Evolutionary conservation across 257 asterid species (phyloP).

Genomic region (Solanum medicagineum): DNA sequence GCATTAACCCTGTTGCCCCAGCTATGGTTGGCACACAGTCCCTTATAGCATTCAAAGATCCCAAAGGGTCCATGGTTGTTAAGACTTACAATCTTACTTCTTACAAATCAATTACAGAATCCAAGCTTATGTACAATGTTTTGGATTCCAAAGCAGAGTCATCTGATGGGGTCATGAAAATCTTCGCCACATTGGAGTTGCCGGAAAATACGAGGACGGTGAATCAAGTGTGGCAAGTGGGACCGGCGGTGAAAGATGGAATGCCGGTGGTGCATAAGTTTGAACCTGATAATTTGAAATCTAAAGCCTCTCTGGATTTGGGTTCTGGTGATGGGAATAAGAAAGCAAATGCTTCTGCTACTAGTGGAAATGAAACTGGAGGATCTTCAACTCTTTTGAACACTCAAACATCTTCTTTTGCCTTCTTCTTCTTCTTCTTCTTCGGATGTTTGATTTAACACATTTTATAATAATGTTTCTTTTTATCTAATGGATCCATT

Average conservation of each 20-base stretch:
- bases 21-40: constrained; percentile 68
- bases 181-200: constrained; percentile 43
- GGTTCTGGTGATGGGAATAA: neutral
- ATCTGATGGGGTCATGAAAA: constrained; percentile 24
- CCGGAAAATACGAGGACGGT: constrained; percentile 19
- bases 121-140: constrained; percentile 31
- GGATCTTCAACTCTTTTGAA: neutral
- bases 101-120: constrained; percentile 20
- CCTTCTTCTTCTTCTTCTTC: neutral
- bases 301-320: constrained; percentile 36
- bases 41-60: constrained; percentile 30
- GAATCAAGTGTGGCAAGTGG: constrained; percentile 80
- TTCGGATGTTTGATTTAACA: neutral
- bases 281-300: constrained; percentile 28
- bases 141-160: constrained; percentile 26
- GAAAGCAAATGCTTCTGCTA: neutral
- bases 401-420: neutral
- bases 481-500: neutral
- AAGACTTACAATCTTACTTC: constrained; percentile 40
- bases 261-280: constrained; percentile 39
- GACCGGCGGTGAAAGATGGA: constrained; percentile 36
- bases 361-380: neutral
- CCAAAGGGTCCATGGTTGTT: constrained; percentile 37
- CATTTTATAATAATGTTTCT: neutral
- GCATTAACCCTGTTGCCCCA: constrained; percentile 40